Evolutionary conservation across 2,329 filamentous ascomycete genomes (phyloP).

Genomic region (Talaromyces sp.): DNA sequence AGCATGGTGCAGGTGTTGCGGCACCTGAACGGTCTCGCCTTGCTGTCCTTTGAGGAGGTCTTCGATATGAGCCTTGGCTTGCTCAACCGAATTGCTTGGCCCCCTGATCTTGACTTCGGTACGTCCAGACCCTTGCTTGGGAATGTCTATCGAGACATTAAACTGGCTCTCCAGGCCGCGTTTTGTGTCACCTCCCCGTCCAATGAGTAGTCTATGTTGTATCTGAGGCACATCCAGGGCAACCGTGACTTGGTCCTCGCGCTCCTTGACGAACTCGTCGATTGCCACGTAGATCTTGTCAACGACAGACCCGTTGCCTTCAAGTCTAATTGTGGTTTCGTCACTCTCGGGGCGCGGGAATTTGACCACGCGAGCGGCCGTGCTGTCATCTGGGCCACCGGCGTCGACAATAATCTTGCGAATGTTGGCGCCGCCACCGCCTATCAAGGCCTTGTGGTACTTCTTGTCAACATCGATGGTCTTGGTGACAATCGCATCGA

Average conservation of each 20-base stretch:
- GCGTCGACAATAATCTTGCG: conserved; percentile 80
- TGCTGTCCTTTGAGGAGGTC: conserved; percentile 77
- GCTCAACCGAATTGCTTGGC: conserved; percentile 69
- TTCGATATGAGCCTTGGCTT: conserved; percentile 78
- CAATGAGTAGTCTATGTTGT: conserved; percentile 88
- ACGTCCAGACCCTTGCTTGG: conserved; percentile 77
- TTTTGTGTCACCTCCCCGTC: conserved; percentile 82
- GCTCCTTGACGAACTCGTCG: conserved; percentile 72
- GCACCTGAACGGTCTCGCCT: conserved; percentile 80
- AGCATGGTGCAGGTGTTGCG: conserved; percentile 73
- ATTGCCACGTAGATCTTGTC: conserved; percentile 84
- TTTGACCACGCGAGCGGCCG: conserved; percentile 83
- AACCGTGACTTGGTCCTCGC: conserved; percentile 75
- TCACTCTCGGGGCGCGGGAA: conserved; percentile 86
- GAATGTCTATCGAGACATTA: conserved; percentile 81
- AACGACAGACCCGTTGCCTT: conserved; percentile 77
- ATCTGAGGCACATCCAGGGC: conserved; percentile 76
- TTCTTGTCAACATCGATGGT: conserved; percentile 91
- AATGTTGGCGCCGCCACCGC: conserved; percentile 75
- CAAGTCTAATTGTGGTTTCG: conserved; percentile 78
- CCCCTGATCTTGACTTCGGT: conserved; percentile 85
- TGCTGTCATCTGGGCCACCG: conserved; percentile 81
- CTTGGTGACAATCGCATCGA: conserved; percentile 82
- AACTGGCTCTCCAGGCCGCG: conserved; percentile 81
- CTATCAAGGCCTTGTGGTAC: conserved; percentile 81